These are phyloP conservation scores for Aspergillus awamori DNA, from an alignment of 2,329 filamentous ascomycete genomes.

Conservation along the genomic window DNA sequence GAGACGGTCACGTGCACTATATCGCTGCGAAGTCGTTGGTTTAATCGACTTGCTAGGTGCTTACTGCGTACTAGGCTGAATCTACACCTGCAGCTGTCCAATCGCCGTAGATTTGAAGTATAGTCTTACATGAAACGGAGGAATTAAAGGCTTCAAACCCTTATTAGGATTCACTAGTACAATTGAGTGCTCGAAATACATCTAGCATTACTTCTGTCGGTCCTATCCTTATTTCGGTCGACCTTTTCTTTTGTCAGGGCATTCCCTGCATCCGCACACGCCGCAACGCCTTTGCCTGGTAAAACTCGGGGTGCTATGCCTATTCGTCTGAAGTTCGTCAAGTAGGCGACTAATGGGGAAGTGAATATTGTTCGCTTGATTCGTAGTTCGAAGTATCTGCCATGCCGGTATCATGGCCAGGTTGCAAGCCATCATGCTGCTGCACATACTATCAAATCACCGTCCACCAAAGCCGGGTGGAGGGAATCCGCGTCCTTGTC, in stretches of 20 bases:
- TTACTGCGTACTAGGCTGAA: background rate
- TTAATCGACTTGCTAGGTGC: background rate
- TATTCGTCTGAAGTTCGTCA: conserved; percentile 20
- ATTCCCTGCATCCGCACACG: conserved; percentile 43
- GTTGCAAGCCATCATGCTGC: conserved; percentile 29
- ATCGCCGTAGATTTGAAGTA: background rate
- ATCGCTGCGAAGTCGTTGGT: background rate
- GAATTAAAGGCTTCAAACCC: background rate
- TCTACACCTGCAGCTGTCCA: background rate
- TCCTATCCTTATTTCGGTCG: conserved; percentile 21
- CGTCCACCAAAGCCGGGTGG: conserved; percentile 54
- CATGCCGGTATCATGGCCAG: conserved; percentile 24
- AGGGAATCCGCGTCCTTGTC: conserved; percentile 55
- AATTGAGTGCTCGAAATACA: conserved; percentile 19
- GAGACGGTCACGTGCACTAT: conserved; percentile 23
- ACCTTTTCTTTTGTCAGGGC: conserved; percentile 32
- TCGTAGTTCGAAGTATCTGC: conserved; percentile 21
- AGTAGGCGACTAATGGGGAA: conserved; percentile 22
- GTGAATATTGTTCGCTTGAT: conserved; percentile 12
- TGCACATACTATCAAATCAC: conserved; percentile 32
- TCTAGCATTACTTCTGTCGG: conserved; percentile 29
- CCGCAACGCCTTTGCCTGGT: conserved; percentile 46
- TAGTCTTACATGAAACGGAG: background rate
- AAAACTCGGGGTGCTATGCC: conserved; percentile 34
- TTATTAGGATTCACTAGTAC: conserved; percentile 23